A percentile compares a stretch with the other conserved stretches of the same genome.
Conservation (phyloP, 1,284 basidiomycete genomes). For the Trametes pubescens region DNA sequence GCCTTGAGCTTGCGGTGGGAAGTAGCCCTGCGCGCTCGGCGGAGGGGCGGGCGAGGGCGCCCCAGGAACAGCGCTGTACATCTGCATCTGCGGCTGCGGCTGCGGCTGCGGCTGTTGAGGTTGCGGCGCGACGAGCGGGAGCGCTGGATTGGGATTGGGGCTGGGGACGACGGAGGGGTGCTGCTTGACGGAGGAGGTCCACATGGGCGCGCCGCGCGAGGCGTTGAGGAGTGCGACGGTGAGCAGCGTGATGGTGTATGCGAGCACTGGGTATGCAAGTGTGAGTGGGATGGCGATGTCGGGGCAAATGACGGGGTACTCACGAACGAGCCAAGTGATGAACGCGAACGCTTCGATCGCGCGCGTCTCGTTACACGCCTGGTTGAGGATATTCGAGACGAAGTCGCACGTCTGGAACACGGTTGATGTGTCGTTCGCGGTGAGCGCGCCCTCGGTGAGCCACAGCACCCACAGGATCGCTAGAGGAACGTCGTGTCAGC, state of each 20-base stretch:
- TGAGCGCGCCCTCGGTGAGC: constrained; percentile 31
- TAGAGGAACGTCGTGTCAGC: neutral
- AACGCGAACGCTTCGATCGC: constrained; percentile 36
- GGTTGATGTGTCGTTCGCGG: constrained; percentile 22
- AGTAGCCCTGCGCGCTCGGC: no score
- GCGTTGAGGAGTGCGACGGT: constrained; percentile 28
- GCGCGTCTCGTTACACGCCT: constrained; percentile 34
- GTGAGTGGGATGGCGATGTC: neutral
- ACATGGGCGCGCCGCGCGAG: constrained; percentile 27
- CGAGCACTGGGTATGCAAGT: constrained; percentile 20
- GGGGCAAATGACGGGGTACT: no score
- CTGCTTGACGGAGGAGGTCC: constrained; percentile 29
- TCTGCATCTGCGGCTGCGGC: no score
- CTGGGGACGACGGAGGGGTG: constrained; percentile 7
- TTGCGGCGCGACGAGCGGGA: no score
- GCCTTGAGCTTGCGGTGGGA: no score
- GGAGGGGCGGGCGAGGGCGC: no score
- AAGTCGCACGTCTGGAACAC: constrained; percentile 30
- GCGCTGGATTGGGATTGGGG: neutral
- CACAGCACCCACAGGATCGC: constrained; percentile 35
- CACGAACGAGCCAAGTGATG: constrained; percentile 33
- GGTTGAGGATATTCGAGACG: constrained; percentile 19
- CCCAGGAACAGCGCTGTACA: no score
- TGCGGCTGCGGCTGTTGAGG: no score
- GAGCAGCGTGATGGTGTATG: constrained; percentile 31